Evolutionary conservation across 768 basidiomycete species (phyloP), one percentile per base, ranked within the genome.

Genomic region (Kwoniella europaea): DNA sequence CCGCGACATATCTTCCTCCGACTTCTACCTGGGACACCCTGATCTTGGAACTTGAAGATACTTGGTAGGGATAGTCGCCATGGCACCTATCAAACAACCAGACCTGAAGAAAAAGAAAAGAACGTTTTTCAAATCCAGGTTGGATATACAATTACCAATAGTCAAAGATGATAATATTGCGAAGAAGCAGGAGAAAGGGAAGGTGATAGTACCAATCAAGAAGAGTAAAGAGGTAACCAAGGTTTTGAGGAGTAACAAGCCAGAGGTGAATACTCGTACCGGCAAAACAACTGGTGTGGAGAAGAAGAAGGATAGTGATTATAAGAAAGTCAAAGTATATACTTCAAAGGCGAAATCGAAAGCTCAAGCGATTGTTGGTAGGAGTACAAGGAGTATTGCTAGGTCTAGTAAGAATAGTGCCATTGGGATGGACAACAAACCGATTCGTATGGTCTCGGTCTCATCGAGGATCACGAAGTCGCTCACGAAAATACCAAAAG

Each of bases 61-160:
- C 59, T 4, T 35, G 20, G 42, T 22, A 22, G 15, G 9, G 5
- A 59, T 3, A 22, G 20, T 42, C 42, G 42, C 6, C 3, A 61
- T 61, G 59, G 59, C 59, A 61, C 59, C 59, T 61, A 41, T 64
- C 12, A 53, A 64, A 53, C 63, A 15, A 10, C 16, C 52, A 27
- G 27, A 35, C 22, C 27, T 12, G 10, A 66, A 24, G 20, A 67
- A 67, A 10, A 58, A 60, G 10, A 67, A 54, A 53, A 24, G 66
- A 9, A 59, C 66, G 2, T 67, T 67, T 24, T 67, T 67, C 44
- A 9, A 20, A 42, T 59, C 56, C 2, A 67, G 20, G 15, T 29
- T 67, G 18, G 57, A 20, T 12, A 50, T 67, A 13, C 4, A 10
- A 0, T 7, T 59, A 12, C 57, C 57, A 15, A 44, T 16, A 4